Conservation (phyloP, 2,329 filamentous ascomycete species). For the Metarhizium album region DNA sequence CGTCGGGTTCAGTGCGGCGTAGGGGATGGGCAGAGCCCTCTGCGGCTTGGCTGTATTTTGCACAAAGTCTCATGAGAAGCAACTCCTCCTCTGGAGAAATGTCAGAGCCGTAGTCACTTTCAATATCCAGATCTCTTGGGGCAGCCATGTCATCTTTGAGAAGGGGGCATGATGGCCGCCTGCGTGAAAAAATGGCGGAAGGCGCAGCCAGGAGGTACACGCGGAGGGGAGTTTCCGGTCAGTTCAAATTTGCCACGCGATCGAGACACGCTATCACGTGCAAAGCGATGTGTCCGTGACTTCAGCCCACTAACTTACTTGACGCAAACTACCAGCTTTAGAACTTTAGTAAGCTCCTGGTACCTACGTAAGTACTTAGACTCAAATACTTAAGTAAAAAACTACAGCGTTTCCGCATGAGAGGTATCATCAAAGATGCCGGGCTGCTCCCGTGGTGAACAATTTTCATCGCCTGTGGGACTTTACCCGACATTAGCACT, state of each 20-base stretch:
- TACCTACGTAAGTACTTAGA: not conserved
- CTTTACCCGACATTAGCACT: no score
- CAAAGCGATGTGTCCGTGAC: no score
- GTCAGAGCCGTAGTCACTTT: conserved; percentile 36
- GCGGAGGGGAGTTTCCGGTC: no score
- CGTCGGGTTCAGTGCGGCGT: conserved; percentile 3
- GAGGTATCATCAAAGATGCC: no score
- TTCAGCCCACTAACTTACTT: no score
- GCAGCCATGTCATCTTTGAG: conserved; percentile 2
- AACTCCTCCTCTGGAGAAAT: conserved; percentile 36
- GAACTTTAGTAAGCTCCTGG: no score
- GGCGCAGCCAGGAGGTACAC: no score
- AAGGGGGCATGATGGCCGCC: not conserved
- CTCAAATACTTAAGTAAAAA: no score
- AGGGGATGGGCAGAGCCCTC: not conserved
- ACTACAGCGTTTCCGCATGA: no score
- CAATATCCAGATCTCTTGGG: conserved; percentile 8
- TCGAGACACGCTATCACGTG: conserved; percentile 1
- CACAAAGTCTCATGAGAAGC: conserved; percentile 24
- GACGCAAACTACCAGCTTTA: not conserved
- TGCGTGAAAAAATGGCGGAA: not conserved
- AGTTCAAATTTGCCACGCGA: not conserved
- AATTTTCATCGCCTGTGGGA: no score
- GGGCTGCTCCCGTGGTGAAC: no score
- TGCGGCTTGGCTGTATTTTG: conserved; percentile 8